phyloP scores from a whole-genome alignment of 2,329 filamentous ascomycete genomes.

The Fusarium sp. region DNA sequence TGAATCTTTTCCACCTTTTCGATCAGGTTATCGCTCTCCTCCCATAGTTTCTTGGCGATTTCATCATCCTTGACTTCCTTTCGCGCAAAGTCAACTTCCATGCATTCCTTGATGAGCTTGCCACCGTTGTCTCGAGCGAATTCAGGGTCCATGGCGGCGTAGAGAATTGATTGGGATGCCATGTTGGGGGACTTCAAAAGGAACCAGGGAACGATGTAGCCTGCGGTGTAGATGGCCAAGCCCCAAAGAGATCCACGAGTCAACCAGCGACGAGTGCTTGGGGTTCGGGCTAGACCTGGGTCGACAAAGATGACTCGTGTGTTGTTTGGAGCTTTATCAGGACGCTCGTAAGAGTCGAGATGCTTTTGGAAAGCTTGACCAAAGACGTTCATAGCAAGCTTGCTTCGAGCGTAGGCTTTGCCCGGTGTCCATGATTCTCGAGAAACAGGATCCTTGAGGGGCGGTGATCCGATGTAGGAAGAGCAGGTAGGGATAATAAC shows the following conservation, averaged over 20 bases:
- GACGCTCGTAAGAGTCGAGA: slow-evolving; percentile 82
- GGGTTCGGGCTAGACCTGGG: slow-evolving; percentile 85
- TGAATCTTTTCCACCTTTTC: slow-evolving; percentile 77
- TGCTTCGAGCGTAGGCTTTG: slow-evolving; percentile 71
- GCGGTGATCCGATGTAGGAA: slow-evolving; percentile 82
- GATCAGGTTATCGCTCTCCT: slow-evolving; percentile 86
- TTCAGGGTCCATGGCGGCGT: slow-evolving; percentile 83
- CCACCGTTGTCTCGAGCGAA: slow-evolving; percentile 74
- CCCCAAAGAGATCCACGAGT: slow-evolving; percentile 86
- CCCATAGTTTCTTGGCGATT: slow-evolving; percentile 87
- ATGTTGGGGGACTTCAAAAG: slow-evolving; percentile 85
- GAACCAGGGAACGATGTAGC: slow-evolving; percentile 87
- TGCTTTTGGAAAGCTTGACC: slow-evolving; percentile 93
- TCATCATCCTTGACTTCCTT: slow-evolving; percentile 81
- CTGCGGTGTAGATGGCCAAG: slow-evolving; percentile 77
- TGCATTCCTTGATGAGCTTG: slow-evolving; percentile 88
- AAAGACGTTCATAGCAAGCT: slow-evolving; percentile 89
- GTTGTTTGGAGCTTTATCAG: slow-evolving; percentile 84
- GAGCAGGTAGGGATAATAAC: slow-evolving; percentile 89
- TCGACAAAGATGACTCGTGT: slow-evolving; percentile 87
- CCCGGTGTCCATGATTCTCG: slow-evolving; percentile 65
- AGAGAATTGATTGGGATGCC: slow-evolving; percentile 88
- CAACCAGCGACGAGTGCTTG: slow-evolving; percentile 87
- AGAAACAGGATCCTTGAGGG: slow-evolving; percentile 66
- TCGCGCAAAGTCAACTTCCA: slow-evolving; percentile 76